Evolutionary conservation across 2,329 filamentous ascomycete genomes (phyloP).

Genomic region (Penicillium fuscoglaucum): DNA sequence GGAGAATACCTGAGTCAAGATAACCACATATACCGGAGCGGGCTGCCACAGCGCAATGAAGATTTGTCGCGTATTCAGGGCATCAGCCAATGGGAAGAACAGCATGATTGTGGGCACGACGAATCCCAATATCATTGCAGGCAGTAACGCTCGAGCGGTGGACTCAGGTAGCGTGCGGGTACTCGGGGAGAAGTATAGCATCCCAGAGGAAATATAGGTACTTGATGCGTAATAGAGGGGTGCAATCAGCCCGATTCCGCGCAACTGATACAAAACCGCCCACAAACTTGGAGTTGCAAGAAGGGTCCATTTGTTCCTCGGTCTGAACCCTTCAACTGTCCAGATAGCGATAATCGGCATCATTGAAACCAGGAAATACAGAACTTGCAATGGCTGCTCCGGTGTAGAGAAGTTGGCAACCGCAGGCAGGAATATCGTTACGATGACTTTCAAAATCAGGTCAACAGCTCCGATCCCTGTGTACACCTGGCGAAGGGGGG

Average conservation of each 20-base stretch:
- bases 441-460: conserved; percentile 7
- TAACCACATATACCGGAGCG: conserved; percentile 23
- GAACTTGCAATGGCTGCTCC: conserved; percentile 13
- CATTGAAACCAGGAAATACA: conserved; percentile 17
- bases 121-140: conserved; percentile 27
- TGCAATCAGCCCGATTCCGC: conserved; percentile 22
- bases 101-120: conserved; percentile 27
- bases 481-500: conserved; percentile 9
- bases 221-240: conserved; percentile 28
- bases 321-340: conserved; percentile 19
- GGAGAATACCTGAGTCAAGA: conserved; percentile 18
- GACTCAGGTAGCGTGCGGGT: conserved; percentile 15
- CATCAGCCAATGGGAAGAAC: conserved; percentile 22
- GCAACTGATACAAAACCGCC: conserved; percentile 20
- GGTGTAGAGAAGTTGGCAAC: conserved; percentile 3
- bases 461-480: conserved; percentile 12
- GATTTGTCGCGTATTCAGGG: conserved; percentile 14
- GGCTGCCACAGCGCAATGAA: conserved; percentile 29
- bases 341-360: conserved; percentile 17
- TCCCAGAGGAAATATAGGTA: conserved; percentile 14
- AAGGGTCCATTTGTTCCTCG: conserved; percentile 17
- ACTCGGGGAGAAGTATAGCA: conserved; percentile 16
- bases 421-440: conserved; percentile 12
- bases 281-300: conserved; percentile 17
- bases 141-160: conserved; percentile 25